A percentile compares a stretch with the other conserved stretches of the same genome.
These are phyloP conservation scores for Peziza echinospora DNA, from an alignment of 495 filamentous ascomycete genomes.

Conservation along the genomic window DNA sequence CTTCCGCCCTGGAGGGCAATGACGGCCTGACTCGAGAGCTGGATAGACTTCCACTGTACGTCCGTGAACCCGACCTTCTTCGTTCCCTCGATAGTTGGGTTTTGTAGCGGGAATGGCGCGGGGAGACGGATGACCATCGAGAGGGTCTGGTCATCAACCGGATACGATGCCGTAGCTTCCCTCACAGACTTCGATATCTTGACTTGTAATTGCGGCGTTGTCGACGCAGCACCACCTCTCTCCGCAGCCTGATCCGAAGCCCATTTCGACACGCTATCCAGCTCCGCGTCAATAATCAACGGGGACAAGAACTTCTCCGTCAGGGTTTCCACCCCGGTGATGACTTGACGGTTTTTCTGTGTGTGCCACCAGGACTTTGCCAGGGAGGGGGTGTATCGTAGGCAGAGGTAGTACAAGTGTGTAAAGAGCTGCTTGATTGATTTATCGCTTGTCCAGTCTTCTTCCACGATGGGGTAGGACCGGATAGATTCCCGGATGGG, in stretches of 20 bases:
- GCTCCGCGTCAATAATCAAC: slow-evolving; percentile 45
- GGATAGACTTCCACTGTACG: slow-evolving; percentile 72
- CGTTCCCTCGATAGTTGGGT: slow-evolving; percentile 50
- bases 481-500: slow-evolving; percentile 44
- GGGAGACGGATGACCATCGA: slow-evolving; percentile 61
- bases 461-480: slow-evolving; percentile 38
- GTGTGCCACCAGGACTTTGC: slow-evolving; percentile 62
- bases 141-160: slow-evolving; percentile 68
- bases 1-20: slow-evolving; percentile 74
- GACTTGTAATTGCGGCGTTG: slow-evolving; percentile 48
- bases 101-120: slow-evolving; percentile 53
- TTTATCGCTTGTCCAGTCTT: slow-evolving; percentile 35
- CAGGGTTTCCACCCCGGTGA: slow-evolving; percentile 53
- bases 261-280: slow-evolving; percentile 57
- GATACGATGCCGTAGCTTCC: slow-evolving; percentile 63
- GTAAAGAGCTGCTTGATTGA: slow-evolving; percentile 64
- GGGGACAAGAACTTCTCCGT: slow-evolving; percentile 74
- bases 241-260: slow-evolving; percentile 29
- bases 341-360: slow-evolving; percentile 47
- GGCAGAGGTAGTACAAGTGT: slow-evolving; percentile 63
- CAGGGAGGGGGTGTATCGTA: slow-evolving; percentile 52
- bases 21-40: slow-evolving; percentile 67
- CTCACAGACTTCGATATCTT: slow-evolving; percentile 44
- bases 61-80: slow-evolving; percentile 73
- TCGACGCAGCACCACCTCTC: slow-evolving; percentile 41